Percentiles rank a stretch among this genome's conserved stretches.
Conservation (phyloP, 768 basidiomycete species). For the Fomitopsis serialis region DNA sequence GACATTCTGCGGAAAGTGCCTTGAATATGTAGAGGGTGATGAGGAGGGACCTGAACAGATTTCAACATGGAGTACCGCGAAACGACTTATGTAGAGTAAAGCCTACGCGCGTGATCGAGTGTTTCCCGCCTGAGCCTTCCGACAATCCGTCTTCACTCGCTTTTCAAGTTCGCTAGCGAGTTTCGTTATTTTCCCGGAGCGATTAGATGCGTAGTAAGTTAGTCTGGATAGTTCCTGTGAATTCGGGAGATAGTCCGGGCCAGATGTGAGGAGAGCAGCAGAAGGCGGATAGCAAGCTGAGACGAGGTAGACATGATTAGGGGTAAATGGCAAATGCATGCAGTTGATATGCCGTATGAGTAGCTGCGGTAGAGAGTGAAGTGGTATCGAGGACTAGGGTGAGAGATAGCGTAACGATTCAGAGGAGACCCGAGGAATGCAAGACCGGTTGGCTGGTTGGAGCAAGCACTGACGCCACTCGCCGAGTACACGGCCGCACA, state of each 20-base stretch:
- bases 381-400: not conserved
- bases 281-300: constrained; percentile 82
- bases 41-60: constrained; percentile 56
- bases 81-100: not conserved
- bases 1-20: constrained; percentile 81
- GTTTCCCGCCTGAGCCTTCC: constrained; percentile 72
- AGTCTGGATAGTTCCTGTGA: constrained; percentile 80
- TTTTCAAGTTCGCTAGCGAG: constrained; percentile 75
- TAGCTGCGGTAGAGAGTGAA: not conserved
- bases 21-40: constrained; percentile 81
- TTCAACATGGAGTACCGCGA: not conserved
- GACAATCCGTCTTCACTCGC: constrained; percentile 54
- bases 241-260: constrained; percentile 75
- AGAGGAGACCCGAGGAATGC: not conserved
- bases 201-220: constrained; percentile 83
- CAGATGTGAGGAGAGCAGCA: constrained; percentile 67
- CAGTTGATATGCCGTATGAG: not conserved
- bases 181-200: constrained; percentile 75
- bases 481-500: too few species aligned
- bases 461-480: not conserved
- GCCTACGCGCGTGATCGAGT: constrained; percentile 75
- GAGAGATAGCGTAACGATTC: not conserved
- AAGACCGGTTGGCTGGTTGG: not conserved
- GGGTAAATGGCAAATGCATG: constrained; percentile 74
- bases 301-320: constrained; percentile 80